Evolutionary conservation across 176 grass and related monocot genomes (phyloP).

Genomic region (Bothriochloa decipiens): DNA sequence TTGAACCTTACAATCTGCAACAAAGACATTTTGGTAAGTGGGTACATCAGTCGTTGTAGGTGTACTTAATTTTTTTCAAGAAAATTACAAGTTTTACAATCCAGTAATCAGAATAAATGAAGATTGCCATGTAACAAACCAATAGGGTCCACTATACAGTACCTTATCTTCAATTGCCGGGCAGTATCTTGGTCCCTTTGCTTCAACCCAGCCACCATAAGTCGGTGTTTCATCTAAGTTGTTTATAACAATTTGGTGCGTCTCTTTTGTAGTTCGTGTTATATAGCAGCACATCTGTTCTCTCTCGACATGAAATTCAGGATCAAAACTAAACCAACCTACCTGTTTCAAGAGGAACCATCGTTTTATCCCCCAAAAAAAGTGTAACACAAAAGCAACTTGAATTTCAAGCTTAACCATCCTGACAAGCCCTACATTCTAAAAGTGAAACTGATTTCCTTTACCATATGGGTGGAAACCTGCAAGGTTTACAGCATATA

Average conservation of each 20-base stretch:
- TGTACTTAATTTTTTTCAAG: background rate
- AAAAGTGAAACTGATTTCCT: background rate
- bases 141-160: slow-evolving; percentile 26
- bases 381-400: slow-evolving; percentile 22
- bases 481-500: slow-evolving; percentile 20
- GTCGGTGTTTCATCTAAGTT: slow-evolving; percentile 95
- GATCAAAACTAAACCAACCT: slow-evolving; percentile 99
- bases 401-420: slow-evolving; percentile 14
- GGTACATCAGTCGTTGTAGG: background rate
- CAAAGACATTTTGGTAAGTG: slow-evolving; percentile 34
- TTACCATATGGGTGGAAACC: slow-evolving; percentile 12
- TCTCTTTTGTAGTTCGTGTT: slow-evolving; percentile 86
- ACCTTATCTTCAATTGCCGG: slow-evolving; percentile 99
- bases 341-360: slow-evolving; percentile 66
- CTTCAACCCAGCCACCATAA: slow-evolving; percentile 98
- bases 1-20: slow-evolving; percentile 95
- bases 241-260: slow-evolving; percentile 87
- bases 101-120: slow-evolving; percentile 4
- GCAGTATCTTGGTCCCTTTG: slow-evolving; percentile 96
- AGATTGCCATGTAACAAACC: slow-evolving; percentile 9
- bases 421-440: background rate
- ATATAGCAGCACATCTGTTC: slow-evolving; percentile 98
- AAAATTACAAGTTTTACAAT: slow-evolving; percentile 15
- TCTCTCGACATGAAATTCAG: slow-evolving; percentile 77
- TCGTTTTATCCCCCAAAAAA: background rate